Conservation (phyloP, 192 early-diverging fungal genomes). For the Thoreauomyces humboldtii region DNA sequence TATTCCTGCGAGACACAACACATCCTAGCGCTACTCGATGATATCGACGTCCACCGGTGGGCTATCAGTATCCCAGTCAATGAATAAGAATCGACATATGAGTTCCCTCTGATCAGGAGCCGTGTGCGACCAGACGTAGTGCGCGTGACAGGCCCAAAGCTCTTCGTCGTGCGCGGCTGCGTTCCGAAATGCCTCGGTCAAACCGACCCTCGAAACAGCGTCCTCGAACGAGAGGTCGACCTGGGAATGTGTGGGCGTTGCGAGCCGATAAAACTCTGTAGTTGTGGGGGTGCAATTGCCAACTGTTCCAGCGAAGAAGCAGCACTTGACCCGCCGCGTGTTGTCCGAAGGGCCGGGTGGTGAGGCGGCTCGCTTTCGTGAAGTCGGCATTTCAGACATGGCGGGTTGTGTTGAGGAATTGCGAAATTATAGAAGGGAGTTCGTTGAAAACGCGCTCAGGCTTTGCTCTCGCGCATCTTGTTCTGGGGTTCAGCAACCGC, state of each 20-base stretch:
- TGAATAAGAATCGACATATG: constrained; percentile 8
- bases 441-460: no score
- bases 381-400: no score
- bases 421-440: no score
- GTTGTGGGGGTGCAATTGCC: constrained; percentile 19
- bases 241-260: background rate
- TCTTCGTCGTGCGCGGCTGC: constrained; percentile 6
- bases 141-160: constrained; percentile 20
- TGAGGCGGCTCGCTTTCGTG: no score
- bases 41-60: background rate
- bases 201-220: background rate
- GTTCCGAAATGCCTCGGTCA: background rate
- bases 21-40: no score
- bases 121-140: constrained; percentile 14
- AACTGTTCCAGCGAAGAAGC: constrained; percentile 12
- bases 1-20: no score
- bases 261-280: constrained; percentile 19
- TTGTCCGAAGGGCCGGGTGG: no score
- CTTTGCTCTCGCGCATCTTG: no score
- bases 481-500: no score
- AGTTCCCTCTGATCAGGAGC: constrained; percentile 2
- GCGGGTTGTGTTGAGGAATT: no score
- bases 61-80: constrained; percentile 10
- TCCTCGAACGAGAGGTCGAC: background rate
- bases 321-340: constrained; percentile 11